These are phyloP conservation scores for Gentiana dahurica DNA, from an alignment of 257 asterid species.

Conservation along the genomic window DNA sequence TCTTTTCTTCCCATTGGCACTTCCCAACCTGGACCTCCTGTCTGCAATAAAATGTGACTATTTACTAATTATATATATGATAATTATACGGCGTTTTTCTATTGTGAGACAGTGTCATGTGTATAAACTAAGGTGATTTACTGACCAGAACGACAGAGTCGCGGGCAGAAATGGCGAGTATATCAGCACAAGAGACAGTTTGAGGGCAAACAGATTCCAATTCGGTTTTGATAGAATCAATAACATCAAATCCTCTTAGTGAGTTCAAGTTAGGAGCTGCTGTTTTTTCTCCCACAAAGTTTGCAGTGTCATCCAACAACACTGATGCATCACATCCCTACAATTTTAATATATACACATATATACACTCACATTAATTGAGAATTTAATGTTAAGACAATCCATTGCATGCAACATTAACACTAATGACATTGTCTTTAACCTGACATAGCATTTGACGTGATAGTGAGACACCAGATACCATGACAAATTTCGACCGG, in stretches of 20 bases:
- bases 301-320: slow-evolving; percentile 50
- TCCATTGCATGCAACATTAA: no score
- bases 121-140: no score
- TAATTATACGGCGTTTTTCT: no score
- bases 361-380: background rate
- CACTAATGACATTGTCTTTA: no score
- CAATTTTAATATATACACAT: background rate
- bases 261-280: slow-evolving; percentile 77
- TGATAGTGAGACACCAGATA: no score
- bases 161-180: slow-evolving; percentile 71
- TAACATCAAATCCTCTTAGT: slow-evolving; percentile 72
- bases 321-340: slow-evolving; percentile 95
- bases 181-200: slow-evolving; percentile 82
- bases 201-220: slow-evolving; percentile 55
- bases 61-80: no score
- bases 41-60: slow-evolving; percentile 16
- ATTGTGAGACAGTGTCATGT: no score
- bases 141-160: slow-evolving; percentile 71
- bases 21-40: slow-evolving; percentile 86
- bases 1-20: slow-evolving; percentile 77
- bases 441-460: no score
- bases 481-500: no score
- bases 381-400: no score
- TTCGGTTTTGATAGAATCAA: slow-evolving; percentile 64
- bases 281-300: slow-evolving; percentile 54